Conservation (phyloP, 1,139 yeast genomes). For the Martiniozyma asiatica region DNA sequence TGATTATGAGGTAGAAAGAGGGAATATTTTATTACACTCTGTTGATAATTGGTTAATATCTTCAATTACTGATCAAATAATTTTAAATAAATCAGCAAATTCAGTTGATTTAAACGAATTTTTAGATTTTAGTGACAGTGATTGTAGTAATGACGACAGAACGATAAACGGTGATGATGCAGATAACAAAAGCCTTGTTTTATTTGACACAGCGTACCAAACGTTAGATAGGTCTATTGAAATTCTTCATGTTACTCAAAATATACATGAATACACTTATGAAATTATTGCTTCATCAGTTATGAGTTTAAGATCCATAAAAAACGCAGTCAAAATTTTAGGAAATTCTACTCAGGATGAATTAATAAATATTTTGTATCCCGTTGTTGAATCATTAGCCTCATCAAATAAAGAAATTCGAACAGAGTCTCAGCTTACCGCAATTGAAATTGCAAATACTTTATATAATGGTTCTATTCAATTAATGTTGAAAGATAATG, state of each 20-base stretch:
- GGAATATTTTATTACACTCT: no score
- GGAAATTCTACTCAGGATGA: conserved; percentile 33
- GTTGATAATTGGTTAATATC: conserved; percentile 14
- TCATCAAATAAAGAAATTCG: conserved; percentile 32
- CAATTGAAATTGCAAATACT: conserved; percentile 34
- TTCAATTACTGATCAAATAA: conserved; percentile 2
- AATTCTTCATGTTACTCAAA: conserved; percentile 8
- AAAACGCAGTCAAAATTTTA: conserved; percentile 26
- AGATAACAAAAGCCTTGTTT: not conserved
- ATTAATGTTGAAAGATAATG: conserved; percentile 47
- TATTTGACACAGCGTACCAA: conserved; percentile 7
- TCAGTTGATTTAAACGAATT: conserved; percentile 15
- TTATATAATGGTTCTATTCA: conserved; percentile 49
- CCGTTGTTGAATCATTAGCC: conserved; percentile 43
- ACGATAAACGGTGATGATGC: conserved; percentile 4
- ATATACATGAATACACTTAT: conserved; percentile 5
- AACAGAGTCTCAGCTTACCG: conserved; percentile 33
- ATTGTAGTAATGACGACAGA: conserved; percentile 4
- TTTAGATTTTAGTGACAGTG: conserved; percentile 18
- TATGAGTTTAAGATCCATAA: conserved; percentile 31
- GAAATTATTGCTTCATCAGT: conserved; percentile 10
- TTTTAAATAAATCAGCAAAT: not conserved
- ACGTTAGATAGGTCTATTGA: conserved; percentile 11
- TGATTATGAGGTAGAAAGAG: not conserved
- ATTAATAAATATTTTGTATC: conserved; percentile 43